A percentile compares a stretch with the other conserved stretches of the same genome.
phyloP scores from a whole-genome alignment of 192 early-diverging fungal genomes.

The Mortierella hygrophila region DNA sequence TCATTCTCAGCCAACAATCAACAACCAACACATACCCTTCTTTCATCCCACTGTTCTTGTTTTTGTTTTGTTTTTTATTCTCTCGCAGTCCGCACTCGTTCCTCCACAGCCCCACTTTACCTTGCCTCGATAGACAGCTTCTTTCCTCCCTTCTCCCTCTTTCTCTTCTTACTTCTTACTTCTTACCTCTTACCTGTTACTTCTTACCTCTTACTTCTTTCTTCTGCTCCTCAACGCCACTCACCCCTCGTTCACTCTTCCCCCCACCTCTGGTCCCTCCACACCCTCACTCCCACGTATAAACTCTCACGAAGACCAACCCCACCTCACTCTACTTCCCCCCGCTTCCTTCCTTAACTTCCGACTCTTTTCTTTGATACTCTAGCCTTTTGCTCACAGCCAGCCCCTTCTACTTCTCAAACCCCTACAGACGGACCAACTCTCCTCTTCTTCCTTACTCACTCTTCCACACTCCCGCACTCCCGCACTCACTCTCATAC shows the following conservation, averaged over 20 bases:
- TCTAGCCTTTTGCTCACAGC: background rate
- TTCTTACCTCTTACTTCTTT: background rate
- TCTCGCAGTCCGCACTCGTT: conserved; percentile 17
- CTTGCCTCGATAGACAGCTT: background rate
- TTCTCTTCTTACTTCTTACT: background rate
- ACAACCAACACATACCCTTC: background rate
- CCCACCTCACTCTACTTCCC: background rate
- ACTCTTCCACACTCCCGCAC: background rate
- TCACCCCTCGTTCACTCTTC: background rate
- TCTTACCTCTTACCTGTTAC: no score
- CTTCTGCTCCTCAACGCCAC: background rate
- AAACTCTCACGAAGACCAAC: background rate
- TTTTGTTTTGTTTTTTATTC: conserved; percentile 11
- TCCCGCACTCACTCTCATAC: background rate
- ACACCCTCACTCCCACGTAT: background rate
- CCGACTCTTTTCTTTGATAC: background rate
- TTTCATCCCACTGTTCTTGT: background rate
- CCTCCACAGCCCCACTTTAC: conserved; percentile 10
- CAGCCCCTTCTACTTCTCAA: background rate
- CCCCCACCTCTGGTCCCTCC: background rate
- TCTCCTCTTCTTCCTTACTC: background rate
- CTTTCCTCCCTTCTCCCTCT: background rate
- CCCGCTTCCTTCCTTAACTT: background rate
- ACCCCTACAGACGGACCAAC: background rate
- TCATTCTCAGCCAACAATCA: background rate